Conservation (phyloP, 2,329 filamentous ascomycete species). For the Pezicula carpinea region DNA sequence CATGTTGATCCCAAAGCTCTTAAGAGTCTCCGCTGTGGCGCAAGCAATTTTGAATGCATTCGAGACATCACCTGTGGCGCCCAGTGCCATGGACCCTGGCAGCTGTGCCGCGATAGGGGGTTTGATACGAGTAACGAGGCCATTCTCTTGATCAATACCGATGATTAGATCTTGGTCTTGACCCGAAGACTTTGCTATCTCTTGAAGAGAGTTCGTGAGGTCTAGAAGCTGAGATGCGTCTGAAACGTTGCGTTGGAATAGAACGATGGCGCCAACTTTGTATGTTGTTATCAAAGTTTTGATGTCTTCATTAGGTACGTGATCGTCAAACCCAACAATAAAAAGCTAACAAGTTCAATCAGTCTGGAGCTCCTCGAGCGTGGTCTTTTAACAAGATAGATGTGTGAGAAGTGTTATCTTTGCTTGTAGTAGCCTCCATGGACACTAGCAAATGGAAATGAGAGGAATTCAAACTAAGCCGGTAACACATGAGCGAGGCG, state of each 20-base stretch:
- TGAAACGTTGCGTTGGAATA: slow-evolving; percentile 37
- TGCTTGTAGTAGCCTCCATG: too few relatives aligned
- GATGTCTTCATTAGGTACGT: slow-evolving; percentile 34
- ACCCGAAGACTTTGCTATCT: slow-evolving; percentile 33
- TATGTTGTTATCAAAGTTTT: slow-evolving; percentile 36
- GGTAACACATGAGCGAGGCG: too few relatives aligned
- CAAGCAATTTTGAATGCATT: slow-evolving; percentile 31
- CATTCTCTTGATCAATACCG: slow-evolving; percentile 41
- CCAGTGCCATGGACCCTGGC: slow-evolving; percentile 39
- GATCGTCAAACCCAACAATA: slow-evolving; percentile 38
- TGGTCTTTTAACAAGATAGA: too few relatives aligned
- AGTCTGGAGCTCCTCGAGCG: not conserved
- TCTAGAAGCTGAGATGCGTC: slow-evolving; percentile 34
- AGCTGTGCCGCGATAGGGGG: slow-evolving; percentile 35
- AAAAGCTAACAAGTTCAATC: slow-evolving; percentile 31
- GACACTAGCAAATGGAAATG: too few relatives aligned
- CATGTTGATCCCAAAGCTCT: slow-evolving; percentile 38
- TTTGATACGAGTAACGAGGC: slow-evolving; percentile 36
- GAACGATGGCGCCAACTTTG: slow-evolving; percentile 35
- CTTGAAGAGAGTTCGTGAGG: slow-evolving; percentile 32
- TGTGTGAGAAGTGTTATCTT: too few relatives aligned
- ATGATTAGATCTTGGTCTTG: slow-evolving; percentile 37
- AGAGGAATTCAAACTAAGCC: too few relatives aligned
- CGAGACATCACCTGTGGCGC: slow-evolving; percentile 31
- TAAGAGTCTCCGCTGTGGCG: slow-evolving; percentile 34